A percentile compares a stretch with the other conserved stretches of the same genome.
phyloP scores from a whole-genome alignment of 2,329 filamentous ascomycete genomes.

The Fusarium cyanostomum region DNA sequence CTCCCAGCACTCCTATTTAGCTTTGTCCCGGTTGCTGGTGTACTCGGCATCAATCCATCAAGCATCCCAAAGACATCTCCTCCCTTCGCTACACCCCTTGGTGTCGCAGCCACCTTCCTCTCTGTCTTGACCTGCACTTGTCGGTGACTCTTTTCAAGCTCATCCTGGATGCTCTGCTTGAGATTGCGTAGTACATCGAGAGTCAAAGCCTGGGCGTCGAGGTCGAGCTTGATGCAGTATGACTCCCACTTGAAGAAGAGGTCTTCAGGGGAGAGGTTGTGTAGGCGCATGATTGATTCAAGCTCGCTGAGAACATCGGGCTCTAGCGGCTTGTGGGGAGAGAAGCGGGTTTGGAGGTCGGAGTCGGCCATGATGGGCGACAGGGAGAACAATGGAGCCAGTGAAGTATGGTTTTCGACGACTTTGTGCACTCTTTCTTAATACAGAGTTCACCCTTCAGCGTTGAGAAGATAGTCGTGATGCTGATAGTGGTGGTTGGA shows the following conservation, averaged over 20 bases:
- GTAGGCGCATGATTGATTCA: slow-evolving; percentile 84
- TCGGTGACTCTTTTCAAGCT: slow-evolving; percentile 79
- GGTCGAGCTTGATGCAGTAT: slow-evolving; percentile 93
- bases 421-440: not conserved
- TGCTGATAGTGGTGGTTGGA: slow-evolving; percentile 25
- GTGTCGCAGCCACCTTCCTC: slow-evolving; percentile 70
- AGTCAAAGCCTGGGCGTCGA: slow-evolving; percentile 74
- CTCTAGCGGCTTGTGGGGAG: slow-evolving; percentile 64
- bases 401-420: not conserved
- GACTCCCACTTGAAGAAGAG: slow-evolving; percentile 99
- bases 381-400: not conserved
- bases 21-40: slow-evolving; percentile 58
- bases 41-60: slow-evolving; percentile 74
- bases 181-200: slow-evolving; percentile 78
- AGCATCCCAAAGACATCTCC: slow-evolving; percentile 87
- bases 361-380: slow-evolving; percentile 49
- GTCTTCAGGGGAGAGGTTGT: slow-evolving; percentile 83
- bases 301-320: slow-evolving; percentile 84
- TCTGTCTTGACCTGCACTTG: slow-evolving; percentile 69
- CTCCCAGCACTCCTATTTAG: slow-evolving; percentile 50
- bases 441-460: not conserved
- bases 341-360: slow-evolving; percentile 50
- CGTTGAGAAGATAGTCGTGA: slow-evolving; percentile 15
- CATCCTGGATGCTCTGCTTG: slow-evolving; percentile 87
- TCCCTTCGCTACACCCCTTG: slow-evolving; percentile 63